A percentile compares a stretch with the other conserved stretches of the same genome.
Evolutionary conservation across 164 flowering plant species (phyloP).

Genomic region (Sedum album): DNA sequence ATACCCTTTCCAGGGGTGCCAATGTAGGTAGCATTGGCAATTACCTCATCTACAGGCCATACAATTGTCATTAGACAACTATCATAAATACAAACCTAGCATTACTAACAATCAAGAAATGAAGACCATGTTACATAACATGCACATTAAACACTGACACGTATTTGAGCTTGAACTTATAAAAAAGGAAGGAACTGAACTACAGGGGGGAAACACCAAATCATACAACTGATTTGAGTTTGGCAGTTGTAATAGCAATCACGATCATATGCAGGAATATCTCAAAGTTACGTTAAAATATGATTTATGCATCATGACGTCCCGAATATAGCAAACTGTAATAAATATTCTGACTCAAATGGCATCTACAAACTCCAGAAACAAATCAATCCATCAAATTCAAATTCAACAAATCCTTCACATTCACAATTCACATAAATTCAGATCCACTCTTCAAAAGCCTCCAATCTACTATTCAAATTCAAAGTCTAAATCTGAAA

Average conservation of each 20-base stretch:
- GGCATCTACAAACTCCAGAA: not conserved
- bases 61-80: not conserved
- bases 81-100: not conserved
- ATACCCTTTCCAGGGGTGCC: constrained; percentile 92
- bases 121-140: not conserved
- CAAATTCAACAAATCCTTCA: not conserved
- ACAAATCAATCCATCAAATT: not conserved
- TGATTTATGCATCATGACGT: too few relatives aligned
- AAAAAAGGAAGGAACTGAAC: not conserved
- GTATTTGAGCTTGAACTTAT: not conserved
- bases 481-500: not conserved
- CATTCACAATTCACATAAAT: not conserved
- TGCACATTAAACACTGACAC: not conserved
- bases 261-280: too few relatives aligned
- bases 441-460: not conserved
- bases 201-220: not conserved
- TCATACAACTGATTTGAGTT: not conserved
- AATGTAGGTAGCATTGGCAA: too few relatives aligned
- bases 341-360: too few relatives aligned
- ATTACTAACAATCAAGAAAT: not conserved
- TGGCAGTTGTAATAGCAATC: too few relatives aligned
- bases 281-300: too few relatives aligned
- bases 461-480: not conserved
- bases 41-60: constrained; percentile 46
- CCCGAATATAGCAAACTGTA: too few relatives aligned